Percentiles rank a stretch among this genome's conserved stretches.
Conservation (phyloP, 208 protist species). For the Trypanosoma boissoni region DNA sequence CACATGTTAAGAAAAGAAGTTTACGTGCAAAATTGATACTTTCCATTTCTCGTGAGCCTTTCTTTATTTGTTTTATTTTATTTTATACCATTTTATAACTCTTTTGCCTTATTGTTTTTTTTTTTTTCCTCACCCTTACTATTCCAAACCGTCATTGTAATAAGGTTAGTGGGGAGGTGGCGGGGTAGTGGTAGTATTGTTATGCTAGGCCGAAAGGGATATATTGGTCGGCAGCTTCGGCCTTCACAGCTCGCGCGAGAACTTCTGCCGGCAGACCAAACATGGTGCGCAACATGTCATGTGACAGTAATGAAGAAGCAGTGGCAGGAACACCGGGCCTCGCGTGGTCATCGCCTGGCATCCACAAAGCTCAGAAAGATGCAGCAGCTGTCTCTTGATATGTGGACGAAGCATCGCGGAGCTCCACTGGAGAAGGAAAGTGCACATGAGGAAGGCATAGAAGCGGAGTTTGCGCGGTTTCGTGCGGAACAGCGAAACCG, state of each 20-base stretch:
- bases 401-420: slow-evolving; percentile 77
- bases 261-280: slow-evolving; percentile 62
- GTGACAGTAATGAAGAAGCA: slow-evolving; percentile 44
- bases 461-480: slow-evolving; percentile 60
- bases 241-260: slow-evolving; percentile 72
- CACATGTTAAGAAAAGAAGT: too few relatives aligned
- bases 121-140: not conserved
- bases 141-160: not conserved
- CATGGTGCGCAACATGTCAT: slow-evolving; percentile 83
- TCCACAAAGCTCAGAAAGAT: slow-evolving; percentile 63
- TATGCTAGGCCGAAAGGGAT: slow-evolving; percentile 50
- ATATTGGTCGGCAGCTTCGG: slow-evolving; percentile 70
- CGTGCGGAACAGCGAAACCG: slow-evolving; percentile 53
- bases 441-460: slow-evolving; percentile 39
- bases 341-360: slow-evolving; percentile 49
- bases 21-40: too few relatives aligned
- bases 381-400: slow-evolving; percentile 62
- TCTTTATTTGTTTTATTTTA: not conserved
- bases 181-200: too few relatives aligned
- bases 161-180: not conserved
- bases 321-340: slow-evolving; percentile 38
- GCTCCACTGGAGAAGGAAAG: slow-evolving; percentile 66
- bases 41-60: too few relatives aligned
- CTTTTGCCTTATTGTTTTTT: not conserved
- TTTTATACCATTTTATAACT: not conserved